Conservation (phyloP, 139 green algal species). For the Chlamydomonas sp. region DNA sequence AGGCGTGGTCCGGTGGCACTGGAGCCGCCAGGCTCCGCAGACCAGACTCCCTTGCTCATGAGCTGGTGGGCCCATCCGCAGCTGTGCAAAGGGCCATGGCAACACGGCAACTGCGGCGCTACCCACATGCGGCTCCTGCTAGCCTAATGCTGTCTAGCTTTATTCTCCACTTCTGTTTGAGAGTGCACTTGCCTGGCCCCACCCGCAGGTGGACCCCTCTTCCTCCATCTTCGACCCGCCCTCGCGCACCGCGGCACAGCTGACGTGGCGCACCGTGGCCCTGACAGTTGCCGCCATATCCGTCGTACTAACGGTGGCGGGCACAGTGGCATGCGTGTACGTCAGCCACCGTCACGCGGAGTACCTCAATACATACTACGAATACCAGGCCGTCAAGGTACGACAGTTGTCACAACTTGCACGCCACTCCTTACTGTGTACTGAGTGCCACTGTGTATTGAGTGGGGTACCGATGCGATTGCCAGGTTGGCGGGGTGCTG, state of each 20-base stretch:
- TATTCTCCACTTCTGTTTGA: too few species aligned
- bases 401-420: not conserved
- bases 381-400: conserved; percentile 36
- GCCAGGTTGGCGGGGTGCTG: not conserved
- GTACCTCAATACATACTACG: conserved; percentile 15
- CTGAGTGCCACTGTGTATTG: too few species aligned
- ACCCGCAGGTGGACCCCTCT: not conserved
- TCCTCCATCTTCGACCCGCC: conserved; percentile 20
- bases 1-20: too few species aligned
- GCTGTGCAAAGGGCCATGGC: too few species aligned
- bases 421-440: too few species aligned
- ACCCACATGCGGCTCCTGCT: too few species aligned
- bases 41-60: too few species aligned
- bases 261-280: conserved; percentile 9
- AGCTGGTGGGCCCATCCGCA: too few species aligned
- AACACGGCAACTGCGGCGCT: too few species aligned
- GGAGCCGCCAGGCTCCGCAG: too few species aligned
- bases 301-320: not conserved
- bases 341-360: conserved; percentile 2
- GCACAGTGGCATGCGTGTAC: conserved; percentile 17
- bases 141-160: too few species aligned
- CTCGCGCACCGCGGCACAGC: not conserved
- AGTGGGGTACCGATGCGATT: not conserved
- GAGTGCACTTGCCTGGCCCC: not conserved
- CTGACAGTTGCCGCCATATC: not conserved